Evolutionary conservation across 495 filamentous ascomycete species (phyloP).

Genomic region (Symbiotaphrina buchneri): DNA sequence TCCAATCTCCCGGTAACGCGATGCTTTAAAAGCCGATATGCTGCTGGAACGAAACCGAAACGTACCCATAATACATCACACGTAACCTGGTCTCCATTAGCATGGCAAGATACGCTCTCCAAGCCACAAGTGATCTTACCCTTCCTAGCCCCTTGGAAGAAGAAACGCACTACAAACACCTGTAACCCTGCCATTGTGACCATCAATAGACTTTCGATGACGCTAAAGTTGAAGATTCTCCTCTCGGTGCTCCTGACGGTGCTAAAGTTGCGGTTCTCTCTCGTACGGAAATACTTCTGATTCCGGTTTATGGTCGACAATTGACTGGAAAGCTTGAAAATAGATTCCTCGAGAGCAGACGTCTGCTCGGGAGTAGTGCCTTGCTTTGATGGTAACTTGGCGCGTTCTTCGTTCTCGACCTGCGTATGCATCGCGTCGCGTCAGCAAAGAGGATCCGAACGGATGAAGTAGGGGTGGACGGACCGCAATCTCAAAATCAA

Average conservation of each 20-base stretch:
- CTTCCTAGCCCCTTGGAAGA: constrained; percentile 82
- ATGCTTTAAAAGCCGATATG: not conserved
- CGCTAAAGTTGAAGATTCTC: constrained; percentile 90
- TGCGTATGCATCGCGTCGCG: constrained; percentile 13
- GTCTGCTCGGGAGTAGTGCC: constrained; percentile 85
- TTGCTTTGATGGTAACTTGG: constrained; percentile 71
- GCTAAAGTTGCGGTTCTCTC: constrained; percentile 97
- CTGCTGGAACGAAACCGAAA: not conserved
- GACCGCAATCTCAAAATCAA: constrained; percentile 97
- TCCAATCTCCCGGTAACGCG: not conserved
- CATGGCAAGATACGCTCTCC: not conserved
- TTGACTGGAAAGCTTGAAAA: constrained; percentile 84
- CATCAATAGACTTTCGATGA: constrained; percentile 82
- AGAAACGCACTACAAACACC: constrained; percentile 95
- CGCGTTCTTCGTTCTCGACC: constrained; percentile 86
- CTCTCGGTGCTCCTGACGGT: constrained; percentile 91
- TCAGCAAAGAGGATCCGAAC: not conserved
- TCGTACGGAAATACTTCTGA: constrained; percentile 98
- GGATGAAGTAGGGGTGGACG: constrained; percentile 11
- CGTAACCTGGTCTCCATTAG: not conserved
- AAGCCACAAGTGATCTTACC: constrained; percentile 23
- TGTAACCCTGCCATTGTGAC: constrained; percentile 91
- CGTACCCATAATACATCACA: not conserved
- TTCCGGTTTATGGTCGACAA: constrained; percentile 92
- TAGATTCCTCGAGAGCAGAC: constrained; percentile 74